phyloP scores from a whole-genome alignment of 345 rosid species.

The Schrenkiella parvula region DNA sequence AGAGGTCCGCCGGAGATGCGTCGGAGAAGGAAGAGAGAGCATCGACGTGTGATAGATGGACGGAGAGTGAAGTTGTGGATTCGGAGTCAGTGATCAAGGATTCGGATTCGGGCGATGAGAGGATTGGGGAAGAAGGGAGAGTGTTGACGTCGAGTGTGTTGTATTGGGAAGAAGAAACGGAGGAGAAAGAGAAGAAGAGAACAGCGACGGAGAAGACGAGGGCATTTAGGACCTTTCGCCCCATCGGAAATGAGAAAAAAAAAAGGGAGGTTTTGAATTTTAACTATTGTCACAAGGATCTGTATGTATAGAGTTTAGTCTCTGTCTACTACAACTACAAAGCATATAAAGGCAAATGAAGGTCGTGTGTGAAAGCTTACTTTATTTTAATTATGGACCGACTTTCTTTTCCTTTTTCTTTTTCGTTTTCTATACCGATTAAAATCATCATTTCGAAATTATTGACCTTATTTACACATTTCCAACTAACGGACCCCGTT shows the following conservation, averaged over 20 bases:
- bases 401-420: background rate
- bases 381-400: conserved; percentile 9
- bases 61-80: conserved; percentile 35
- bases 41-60: conserved; percentile 63
- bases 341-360: conserved; percentile 13
- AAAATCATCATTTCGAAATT: background rate
- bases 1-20: conserved; percentile 49
- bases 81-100: background rate
- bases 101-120: conserved; percentile 44
- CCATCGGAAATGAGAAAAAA: conserved; percentile 33
- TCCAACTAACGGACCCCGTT: background rate
- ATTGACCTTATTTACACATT: conserved; percentile 6
- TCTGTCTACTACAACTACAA: background rate
- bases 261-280: background rate
- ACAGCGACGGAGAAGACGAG: conserved; percentile 34
- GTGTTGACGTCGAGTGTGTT: conserved; percentile 44
- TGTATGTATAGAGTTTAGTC: conserved; percentile 1
- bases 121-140: conserved; percentile 43
- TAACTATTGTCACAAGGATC: background rate
- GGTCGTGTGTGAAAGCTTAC: conserved; percentile 24
- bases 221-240: conserved; percentile 27
- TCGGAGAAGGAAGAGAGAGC: conserved; percentile 45
- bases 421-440: background rate
- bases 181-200: conserved; percentile 24
- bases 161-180: conserved; percentile 25